A percentile compares a stretch with the other conserved stretches of the same genome.
Evolutionary conservation across 1,284 basidiomycete species (phyloP).

Genomic region (Leccinum solheimii): DNA sequence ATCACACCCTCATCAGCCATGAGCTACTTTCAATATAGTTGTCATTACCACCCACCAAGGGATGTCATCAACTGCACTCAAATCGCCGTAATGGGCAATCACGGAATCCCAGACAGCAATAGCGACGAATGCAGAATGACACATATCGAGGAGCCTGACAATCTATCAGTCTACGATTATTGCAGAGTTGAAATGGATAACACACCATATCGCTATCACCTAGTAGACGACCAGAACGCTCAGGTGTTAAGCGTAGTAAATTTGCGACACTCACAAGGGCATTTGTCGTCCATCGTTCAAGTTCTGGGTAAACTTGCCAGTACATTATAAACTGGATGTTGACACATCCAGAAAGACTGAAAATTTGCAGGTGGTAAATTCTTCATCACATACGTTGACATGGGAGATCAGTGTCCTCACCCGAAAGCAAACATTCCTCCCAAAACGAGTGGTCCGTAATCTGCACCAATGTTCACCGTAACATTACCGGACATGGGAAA

Average conservation of each 20-base stretch:
- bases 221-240: background rate
- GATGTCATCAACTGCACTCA: conserved; percentile 12
- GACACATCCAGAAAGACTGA: conserved; percentile 30
- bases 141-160: conserved; percentile 25
- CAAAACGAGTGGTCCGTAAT: conserved; percentile 25
- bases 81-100: conserved; percentile 19
- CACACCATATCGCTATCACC: conserved; percentile 25
- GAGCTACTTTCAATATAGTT: background rate
- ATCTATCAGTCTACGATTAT: background rate
- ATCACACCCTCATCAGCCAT: background rate
- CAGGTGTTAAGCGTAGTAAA: background rate
- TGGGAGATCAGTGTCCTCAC: conserved; percentile 5
- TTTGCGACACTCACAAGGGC: conserved; percentile 7
- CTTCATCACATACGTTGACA: background rate
- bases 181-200: background rate
- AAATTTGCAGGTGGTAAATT: background rate
- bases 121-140: conserved; percentile 26
- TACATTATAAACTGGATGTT: conserved; percentile 30
- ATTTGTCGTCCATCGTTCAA: conserved; percentile 17
- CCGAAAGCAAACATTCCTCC: conserved; percentile 28
- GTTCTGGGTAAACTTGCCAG: conserved; percentile 14
- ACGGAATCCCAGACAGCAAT: conserved; percentile 28
- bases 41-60: conserved; percentile 22
- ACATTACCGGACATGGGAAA: background rate
- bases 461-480: background rate